Evolutionary conservation across 805 yeast species (phyloP).

Genomic region (Cyberlindnera xishuangbannaensis): DNA sequence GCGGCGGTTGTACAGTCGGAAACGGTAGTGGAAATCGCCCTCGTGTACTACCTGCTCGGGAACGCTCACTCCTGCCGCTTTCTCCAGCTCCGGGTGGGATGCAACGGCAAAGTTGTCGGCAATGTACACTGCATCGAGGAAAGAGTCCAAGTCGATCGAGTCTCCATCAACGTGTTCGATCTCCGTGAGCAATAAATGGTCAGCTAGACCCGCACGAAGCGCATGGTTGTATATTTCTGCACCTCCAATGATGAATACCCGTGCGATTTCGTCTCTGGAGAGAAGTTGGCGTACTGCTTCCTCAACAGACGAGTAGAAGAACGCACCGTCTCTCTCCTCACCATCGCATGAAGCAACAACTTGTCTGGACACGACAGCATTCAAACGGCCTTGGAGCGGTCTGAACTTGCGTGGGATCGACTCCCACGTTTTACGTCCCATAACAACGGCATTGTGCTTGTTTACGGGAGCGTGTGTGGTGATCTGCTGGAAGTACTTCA

Average conservation of each 20-base stretch:
- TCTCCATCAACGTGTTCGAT: slow-evolving; percentile 33
- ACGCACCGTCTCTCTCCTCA: slow-evolving; percentile 22
- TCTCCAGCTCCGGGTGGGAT: slow-evolving; percentile 30
- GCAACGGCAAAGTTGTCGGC: slow-evolving; percentile 33
- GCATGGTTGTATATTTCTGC: slow-evolving; percentile 73
- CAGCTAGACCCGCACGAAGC: slow-evolving; percentile 40
- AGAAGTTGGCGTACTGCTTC: slow-evolving; percentile 35
- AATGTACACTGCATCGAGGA: slow-evolving; percentile 38
- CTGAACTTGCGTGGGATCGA: slow-evolving; percentile 81
- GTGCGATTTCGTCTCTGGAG: slow-evolving; percentile 34
- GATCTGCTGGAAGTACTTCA: slow-evolving; percentile 75
- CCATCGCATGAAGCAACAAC: slow-evolving; percentile 12
- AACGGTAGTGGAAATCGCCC: slow-evolving; percentile 50
- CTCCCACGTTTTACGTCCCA: slow-evolving; percentile 97
- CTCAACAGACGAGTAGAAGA: slow-evolving; percentile 36
- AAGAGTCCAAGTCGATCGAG: slow-evolving; percentile 59
- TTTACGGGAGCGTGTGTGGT: slow-evolving; percentile 40
- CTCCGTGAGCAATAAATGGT: slow-evolving; percentile 65
- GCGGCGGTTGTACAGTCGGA: slow-evolving; percentile 63
- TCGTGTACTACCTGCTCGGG: slow-evolving; percentile 31
- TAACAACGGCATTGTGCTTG: slow-evolving; percentile 66
- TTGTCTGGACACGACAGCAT: slow-evolving; percentile 65
- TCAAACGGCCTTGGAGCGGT: slow-evolving; percentile 72
- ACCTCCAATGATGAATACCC: slow-evolving; percentile 86
- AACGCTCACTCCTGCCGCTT: slow-evolving; percentile 31